Base-by-base conservation (phyloP, 2,329 filamentous ascomycete species). In the Fusarium nisikadoi region DNA sequence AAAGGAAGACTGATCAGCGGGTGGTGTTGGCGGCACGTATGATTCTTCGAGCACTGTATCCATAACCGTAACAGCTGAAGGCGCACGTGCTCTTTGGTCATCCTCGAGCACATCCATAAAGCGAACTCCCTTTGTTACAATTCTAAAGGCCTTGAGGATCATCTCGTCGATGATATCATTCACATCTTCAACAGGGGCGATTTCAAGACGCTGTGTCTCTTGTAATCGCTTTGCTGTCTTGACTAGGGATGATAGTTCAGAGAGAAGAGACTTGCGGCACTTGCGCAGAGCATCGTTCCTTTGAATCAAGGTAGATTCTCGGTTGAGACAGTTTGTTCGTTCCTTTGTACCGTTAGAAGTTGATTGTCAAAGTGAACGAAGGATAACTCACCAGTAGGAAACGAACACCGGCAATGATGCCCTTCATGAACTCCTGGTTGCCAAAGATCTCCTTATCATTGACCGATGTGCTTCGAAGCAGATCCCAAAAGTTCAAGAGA, bases 401-500 rank as follows among this genome's bases (percentile, higher is more conserved):
- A 52, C 96, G 90, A 62, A 98, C 95, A 36, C 96, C 96, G 13
- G 94, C 95, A 77, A 98, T 97, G 79, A 98, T 92, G 29, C 94
- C 94, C 82, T 94, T 92, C 87, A 98, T 95, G 79, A 97, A 96
- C 79, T 98, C 95, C 80, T 97, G 94, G 80, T 95, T 95, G 50
- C 92, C 90, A 79, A 97, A 97, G 53, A 95, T 91, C 74, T 92
- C 89, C 59, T 91, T 87, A 76, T 94, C 93, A 58, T 91, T 92
- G 58, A 92, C 89, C 27, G 91, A 91, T 36, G 93, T 93, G 77
- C 92, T 94, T 76, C 93, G 88, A 75, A 97, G 88, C 57, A 97
- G 84, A 79, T 98, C 95, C 95, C 95, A 98, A 69, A 98, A 94
- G 79, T 96, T 93, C 19, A 96, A 90, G 68, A 98, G 85, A 2